Conservation (phyloP, 2,329 filamentous ascomycete genomes). For the Cladosporium sp. region DNA sequence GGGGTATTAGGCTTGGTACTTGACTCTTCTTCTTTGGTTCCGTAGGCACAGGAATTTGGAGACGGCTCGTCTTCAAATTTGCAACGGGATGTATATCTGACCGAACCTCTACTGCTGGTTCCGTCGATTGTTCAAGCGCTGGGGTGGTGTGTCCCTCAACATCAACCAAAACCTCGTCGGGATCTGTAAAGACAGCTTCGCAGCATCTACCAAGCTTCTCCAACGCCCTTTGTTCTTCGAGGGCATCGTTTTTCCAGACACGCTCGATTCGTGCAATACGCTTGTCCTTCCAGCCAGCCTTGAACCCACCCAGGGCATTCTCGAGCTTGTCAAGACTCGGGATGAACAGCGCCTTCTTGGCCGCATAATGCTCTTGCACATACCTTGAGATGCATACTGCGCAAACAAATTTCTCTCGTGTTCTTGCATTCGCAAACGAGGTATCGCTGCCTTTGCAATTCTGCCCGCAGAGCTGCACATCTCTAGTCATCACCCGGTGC, state of each 20-base stretch:
- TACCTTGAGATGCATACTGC: conserved; percentile 16
- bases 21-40: neutral
- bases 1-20: conserved; percentile 5
- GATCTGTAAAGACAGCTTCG: conserved; percentile 11
- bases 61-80: neutral
- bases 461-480: conserved; percentile 14
- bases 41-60: neutral
- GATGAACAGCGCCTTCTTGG: conserved; percentile 14
- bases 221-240: conserved; percentile 14
- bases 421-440: conserved; percentile 12
- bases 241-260: conserved; percentile 16
- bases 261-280: conserved; percentile 2
- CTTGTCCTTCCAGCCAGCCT: conserved; percentile 11
- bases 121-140: neutral
- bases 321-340: conserved; percentile 8
- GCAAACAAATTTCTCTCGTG: conserved; percentile 15
- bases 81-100: neutral
- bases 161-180: neutral
- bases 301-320: conserved; percentile 13
- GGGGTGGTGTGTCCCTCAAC: neutral
- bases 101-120: neutral
- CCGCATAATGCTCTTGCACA: conserved; percentile 14
- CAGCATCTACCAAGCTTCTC: conserved; percentile 15
- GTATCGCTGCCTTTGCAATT: conserved; percentile 15
- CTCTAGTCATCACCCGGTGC: conserved; percentile 19